Base-by-base conservation (phyloP, 1,139 yeast species). In the Sugiyamaella xylanicola region DNA sequence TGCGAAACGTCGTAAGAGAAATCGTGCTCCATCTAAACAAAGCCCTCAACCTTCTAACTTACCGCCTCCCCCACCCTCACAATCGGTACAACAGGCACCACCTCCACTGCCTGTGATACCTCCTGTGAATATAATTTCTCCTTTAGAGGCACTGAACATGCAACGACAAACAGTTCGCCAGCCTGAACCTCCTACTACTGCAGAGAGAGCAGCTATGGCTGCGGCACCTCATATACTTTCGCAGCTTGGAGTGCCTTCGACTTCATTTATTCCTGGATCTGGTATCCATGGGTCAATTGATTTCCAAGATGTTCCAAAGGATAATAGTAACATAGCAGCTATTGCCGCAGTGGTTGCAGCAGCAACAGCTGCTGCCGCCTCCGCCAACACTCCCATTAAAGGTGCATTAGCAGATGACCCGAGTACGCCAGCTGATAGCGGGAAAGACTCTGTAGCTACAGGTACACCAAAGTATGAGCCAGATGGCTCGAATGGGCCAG, bases 281-380 rank as follows among this genome's bases (percentile, higher is more conserved):
- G 67, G 65, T 16, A 65, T 68, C 45, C 56, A 61, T 8, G 71
- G 70, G 13, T 60, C 68, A 7, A 64, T 68, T 51, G 71, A 68
- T 53, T 68, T 63, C 54, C 68, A 65, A 48, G 66, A 65, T 35
- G 45, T 37, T 16, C 42, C 43, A 2, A 46, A 36, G 17, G 44
- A 39, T 27, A 40, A 43, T 16, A 49, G 51, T 11, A 42, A 46
- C n/a, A 35, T 51, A 16, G 39, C 52, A 25, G 48, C 51, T 20
- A 55, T 42, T 36, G 53, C 36, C 16, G 54, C 52, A 16, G 48
- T 27, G 9, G 49, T 43, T 5, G 45, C 53, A 22, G 50, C 57
- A 8, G 51, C 56, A 1, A 37, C 48, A 1, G 19, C 57, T 16
- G 51, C 49, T 25, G 32, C 60, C 15, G 7, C 46, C 5, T 32